phyloP scores from a whole-genome alignment of 2,329 filamentous ascomycete genomes.

The Cercospora sesami region DNA sequence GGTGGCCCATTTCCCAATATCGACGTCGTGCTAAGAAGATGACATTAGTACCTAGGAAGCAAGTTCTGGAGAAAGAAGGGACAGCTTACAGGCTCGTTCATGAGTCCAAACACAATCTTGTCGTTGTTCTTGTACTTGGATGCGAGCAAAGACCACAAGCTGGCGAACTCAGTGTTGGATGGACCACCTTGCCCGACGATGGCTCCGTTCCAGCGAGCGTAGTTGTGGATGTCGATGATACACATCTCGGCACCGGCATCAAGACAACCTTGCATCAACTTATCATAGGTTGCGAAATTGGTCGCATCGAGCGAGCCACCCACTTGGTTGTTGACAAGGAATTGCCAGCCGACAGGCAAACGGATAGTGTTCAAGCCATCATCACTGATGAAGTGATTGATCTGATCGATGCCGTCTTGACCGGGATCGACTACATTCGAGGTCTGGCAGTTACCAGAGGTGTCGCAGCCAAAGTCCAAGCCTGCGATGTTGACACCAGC shows the following conservation, averaged over 20 bases:
- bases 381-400: slow-evolving; percentile 59
- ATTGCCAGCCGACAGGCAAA: slow-evolving; percentile 50
- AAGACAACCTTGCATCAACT: slow-evolving; percentile 36
- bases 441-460: slow-evolving; percentile 44
- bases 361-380: slow-evolving; percentile 59
- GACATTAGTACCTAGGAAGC: too few relatives aligned
- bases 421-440: slow-evolving; percentile 39
- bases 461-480: slow-evolving; percentile 41
- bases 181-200: slow-evolving; percentile 68
- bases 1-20: slow-evolving; percentile 59
- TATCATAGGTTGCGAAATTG: slow-evolving; percentile 35
- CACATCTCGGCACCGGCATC: slow-evolving; percentile 41
- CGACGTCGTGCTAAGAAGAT: slow-evolving; percentile 40
- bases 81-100: slow-evolving; percentile 75
- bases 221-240: slow-evolving; percentile 39
- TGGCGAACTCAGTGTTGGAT: slow-evolving; percentile 58
- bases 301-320: slow-evolving; percentile 32
- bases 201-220: slow-evolving; percentile 52
- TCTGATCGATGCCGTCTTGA: slow-evolving; percentile 44
- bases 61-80: too few relatives aligned
- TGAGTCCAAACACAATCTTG: slow-evolving; percentile 63
- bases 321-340: slow-evolving; percentile 31
- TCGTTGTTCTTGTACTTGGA: slow-evolving; percentile 56
- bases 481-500: slow-evolving; percentile 39
- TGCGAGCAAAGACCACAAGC: slow-evolving; percentile 59